Percentiles rank a stretch among this genome's conserved stretches.
phyloP scores from a whole-genome alignment of 2,329 filamentous ascomycete genomes.

The Scedosporium apiospermum region DNA sequence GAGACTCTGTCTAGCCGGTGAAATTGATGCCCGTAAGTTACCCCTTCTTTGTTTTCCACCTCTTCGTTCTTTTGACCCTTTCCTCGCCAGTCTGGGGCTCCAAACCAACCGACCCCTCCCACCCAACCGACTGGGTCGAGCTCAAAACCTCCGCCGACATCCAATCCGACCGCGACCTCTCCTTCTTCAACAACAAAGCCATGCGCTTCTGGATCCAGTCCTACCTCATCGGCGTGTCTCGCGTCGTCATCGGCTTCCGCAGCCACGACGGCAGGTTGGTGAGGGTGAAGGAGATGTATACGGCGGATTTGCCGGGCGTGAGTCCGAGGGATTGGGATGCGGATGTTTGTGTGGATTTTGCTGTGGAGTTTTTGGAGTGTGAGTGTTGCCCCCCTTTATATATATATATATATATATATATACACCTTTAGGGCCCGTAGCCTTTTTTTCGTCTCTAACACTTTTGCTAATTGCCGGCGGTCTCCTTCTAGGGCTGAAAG shows the following conservation, averaged over 20 bases:
- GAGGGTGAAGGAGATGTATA: conserved; percentile 69
- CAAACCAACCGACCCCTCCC: conserved; percentile 56
- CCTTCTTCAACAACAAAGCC: conserved; percentile 79
- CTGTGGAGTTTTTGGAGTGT: conserved; percentile 69
- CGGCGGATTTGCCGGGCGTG: conserved; percentile 64
- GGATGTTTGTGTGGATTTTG: conserved; percentile 88
- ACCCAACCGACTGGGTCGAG: conserved; percentile 85
- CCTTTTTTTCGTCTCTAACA: neutral
- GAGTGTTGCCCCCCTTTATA: conserved; percentile 20
- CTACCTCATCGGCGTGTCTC: conserved; percentile 86
- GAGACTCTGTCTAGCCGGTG: conserved; percentile 73
- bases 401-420: neutral
- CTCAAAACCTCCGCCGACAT: conserved; percentile 82
- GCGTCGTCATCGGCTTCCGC: conserved; percentile 84
- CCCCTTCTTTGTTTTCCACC: neutral
- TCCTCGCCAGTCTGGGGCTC: conserved; percentile 63
- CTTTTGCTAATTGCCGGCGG: neutral
- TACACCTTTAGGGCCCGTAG: neutral
- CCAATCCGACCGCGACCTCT: conserved; percentile 53
- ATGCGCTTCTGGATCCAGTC: conserved; percentile 97
- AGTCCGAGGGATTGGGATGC: conserved; percentile 81
- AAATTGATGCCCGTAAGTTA: conserved; percentile 74
- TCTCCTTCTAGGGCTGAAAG: conserved; percentile 46
- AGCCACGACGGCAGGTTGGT: conserved; percentile 58
- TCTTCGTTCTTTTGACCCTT: neutral